phyloP scores from a whole-genome alignment of 768 basidiomycete genomes.

The Asterophora parasitica region DNA sequence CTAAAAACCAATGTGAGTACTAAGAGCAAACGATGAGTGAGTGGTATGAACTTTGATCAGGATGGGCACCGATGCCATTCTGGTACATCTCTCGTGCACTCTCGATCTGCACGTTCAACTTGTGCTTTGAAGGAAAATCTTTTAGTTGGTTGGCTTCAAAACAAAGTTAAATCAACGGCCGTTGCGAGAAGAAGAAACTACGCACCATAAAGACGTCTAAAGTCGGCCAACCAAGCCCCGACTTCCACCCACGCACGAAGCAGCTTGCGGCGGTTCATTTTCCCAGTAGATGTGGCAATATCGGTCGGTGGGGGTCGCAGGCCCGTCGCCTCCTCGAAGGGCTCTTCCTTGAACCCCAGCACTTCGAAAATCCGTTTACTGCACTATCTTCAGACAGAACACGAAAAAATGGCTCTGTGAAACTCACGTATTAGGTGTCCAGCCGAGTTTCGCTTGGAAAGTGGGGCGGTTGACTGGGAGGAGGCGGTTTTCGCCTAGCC shows the following conservation, averaged over 20 bases:
- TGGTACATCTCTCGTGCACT: slow-evolving; percentile 69
- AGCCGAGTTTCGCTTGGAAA: slow-evolving; percentile 10
- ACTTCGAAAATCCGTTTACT: slow-evolving; percentile 43
- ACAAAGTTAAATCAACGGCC: neutral
- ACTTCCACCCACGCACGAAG: slow-evolving; percentile 81
- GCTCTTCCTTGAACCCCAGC: slow-evolving; percentile 38
- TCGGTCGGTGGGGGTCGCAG: slow-evolving; percentile 57
- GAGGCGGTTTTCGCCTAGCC: slow-evolving; percentile 60
- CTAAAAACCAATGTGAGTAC: slow-evolving; percentile 23
- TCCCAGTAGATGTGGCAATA: slow-evolving; percentile 37
- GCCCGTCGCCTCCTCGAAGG: slow-evolving; percentile 34
- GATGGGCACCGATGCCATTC: slow-evolving; percentile 68
- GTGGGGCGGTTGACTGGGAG: slow-evolving; percentile 37
- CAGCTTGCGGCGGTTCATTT: slow-evolving; percentile 52
- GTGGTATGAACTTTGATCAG: slow-evolving; percentile 59
- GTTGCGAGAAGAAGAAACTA: slow-evolving; percentile 20
- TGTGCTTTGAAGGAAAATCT: slow-evolving; percentile 31
- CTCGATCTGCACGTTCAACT: slow-evolving; percentile 48
- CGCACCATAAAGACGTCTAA: slow-evolving; percentile 37
- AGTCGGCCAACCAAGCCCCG: slow-evolving; percentile 61
- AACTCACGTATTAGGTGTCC: slow-evolving; percentile 13
- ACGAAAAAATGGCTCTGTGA: slow-evolving; percentile 32
- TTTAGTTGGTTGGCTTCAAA: slow-evolving; percentile 49
- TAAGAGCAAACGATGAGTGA: neutral
- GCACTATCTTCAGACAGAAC: slow-evolving; percentile 1